Percentiles rank a stretch among this genome's conserved stretches.
Evolutionary conservation across 805 yeast species (phyloP).

Genomic region (Tetrapisispora fleetii): DNA sequence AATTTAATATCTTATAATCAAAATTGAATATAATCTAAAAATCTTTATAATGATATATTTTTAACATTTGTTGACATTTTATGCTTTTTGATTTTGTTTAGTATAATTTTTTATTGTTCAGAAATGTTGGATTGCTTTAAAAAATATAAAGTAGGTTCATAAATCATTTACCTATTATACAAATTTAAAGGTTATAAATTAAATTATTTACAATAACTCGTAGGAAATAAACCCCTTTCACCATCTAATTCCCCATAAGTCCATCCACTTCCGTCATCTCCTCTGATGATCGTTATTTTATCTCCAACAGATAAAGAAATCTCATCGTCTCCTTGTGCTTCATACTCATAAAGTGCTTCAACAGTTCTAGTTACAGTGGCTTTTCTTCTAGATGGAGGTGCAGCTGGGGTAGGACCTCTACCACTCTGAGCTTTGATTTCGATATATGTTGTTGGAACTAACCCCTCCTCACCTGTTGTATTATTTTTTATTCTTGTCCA

Average conservation of each 20-base stretch:
- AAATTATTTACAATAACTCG: slow-evolving; percentile 48
- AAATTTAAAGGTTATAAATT: neutral
- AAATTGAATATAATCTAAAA: neutral
- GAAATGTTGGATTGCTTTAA: too few relatives aligned
- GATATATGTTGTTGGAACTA: slow-evolving; percentile 79
- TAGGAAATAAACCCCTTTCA: slow-evolving; percentile 61
- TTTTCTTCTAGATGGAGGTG: slow-evolving; percentile 60
- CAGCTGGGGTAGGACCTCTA: slow-evolving; percentile 59
- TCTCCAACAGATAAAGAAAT: slow-evolving; percentile 66
- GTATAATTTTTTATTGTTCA: too few relatives aligned
- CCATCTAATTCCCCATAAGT: slow-evolving; percentile 79
- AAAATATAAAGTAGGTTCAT: neutral
- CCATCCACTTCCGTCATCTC: slow-evolving; percentile 86
- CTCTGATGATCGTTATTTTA: slow-evolving; percentile 52
- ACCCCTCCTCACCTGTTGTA: slow-evolving; percentile 46
- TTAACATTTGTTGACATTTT: too few relatives aligned
- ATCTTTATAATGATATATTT: too few relatives aligned
- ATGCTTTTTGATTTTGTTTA: too few relatives aligned
- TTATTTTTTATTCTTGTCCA: slow-evolving; percentile 67
- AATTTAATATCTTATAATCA: neutral
- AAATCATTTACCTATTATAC: neutral
- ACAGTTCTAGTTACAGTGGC: slow-evolving; percentile 33
- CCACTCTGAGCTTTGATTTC: slow-evolving; percentile 31
- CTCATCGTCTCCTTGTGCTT: slow-evolving; percentile 74
- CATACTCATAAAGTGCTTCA: slow-evolving; percentile 66